These are phyloP conservation scores for Beverwykella pulmonaria DNA, from an alignment of 495 filamentous ascomycete genomes.

Conservation along the genomic window DNA sequence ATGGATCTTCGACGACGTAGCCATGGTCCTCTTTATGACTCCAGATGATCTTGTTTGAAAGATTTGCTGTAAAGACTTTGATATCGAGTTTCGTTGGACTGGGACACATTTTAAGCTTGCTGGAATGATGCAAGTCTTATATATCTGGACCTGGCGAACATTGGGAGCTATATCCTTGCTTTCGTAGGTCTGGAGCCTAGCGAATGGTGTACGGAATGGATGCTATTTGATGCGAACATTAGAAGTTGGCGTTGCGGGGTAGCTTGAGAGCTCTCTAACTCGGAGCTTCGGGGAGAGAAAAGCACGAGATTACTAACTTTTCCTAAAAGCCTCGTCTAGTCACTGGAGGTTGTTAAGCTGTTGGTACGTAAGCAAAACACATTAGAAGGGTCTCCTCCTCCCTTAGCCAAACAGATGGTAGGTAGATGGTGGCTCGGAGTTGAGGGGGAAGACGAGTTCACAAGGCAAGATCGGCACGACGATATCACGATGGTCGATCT, in stretches of 20 bases:
- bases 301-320: slow-evolving; percentile 9
- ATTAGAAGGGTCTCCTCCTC: too few species aligned
- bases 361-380: background rate
- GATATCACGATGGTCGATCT: background rate
- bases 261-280: slow-evolving; percentile 7
- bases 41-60: too few species aligned
- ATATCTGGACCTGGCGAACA: background rate
- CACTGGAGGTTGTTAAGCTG: background rate
- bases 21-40: slow-evolving; percentile 52
- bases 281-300: background rate
- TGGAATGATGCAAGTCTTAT: background rate
- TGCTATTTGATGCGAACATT: background rate
- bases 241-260: slow-evolving; percentile 10
- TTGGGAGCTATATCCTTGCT: background rate
- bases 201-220: background rate
- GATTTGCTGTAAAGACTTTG: background rate
- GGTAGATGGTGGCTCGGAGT: too few species aligned
- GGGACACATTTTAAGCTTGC: background rate
- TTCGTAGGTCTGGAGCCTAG: background rate
- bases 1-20: slow-evolving; percentile 64
- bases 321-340: background rate
- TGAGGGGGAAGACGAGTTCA: background rate
- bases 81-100: background rate
- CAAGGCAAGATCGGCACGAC: background rate
- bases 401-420: too few species aligned